These are phyloP conservation scores for Coemansia sp. DNA, from an alignment of 192 early-diverging fungal genomes.

Conservation along the genomic window DNA sequence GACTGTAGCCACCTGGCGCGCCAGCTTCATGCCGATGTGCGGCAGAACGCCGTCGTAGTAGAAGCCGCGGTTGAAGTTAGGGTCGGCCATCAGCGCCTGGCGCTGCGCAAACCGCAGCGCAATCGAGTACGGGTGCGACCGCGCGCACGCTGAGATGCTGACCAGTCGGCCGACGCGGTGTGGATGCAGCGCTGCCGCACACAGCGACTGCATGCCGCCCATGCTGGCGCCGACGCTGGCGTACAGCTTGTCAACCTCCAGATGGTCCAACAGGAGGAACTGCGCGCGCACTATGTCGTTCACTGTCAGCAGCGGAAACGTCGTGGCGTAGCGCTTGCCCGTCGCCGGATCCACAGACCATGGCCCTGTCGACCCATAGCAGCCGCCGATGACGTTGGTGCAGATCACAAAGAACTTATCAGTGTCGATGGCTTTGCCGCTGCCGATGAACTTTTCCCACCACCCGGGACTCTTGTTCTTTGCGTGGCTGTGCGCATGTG, in stretches of 20 bases:
- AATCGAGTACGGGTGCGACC: constrained; percentile 96
- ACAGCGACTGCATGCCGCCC: constrained; percentile 95
- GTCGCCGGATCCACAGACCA: constrained; percentile 74
- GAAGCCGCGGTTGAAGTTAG: constrained; percentile 91
- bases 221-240: constrained; percentile 91
- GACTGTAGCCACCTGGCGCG: constrained; percentile 90
- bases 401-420: constrained; percentile 94
- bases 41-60: constrained; percentile 89
- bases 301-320: constrained; percentile 89
- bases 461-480: constrained; percentile 80
- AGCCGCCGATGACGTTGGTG: constrained; percentile 94
- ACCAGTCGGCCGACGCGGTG: constrained; percentile 79
- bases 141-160: constrained; percentile 86
- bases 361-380: constrained; percentile 95
- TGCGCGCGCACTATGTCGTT: constrained; percentile 98
- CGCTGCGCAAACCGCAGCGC: constrained; percentile 90
- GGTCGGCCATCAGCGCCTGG: constrained; percentile 87
- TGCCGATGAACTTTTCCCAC: constrained; percentile 98
- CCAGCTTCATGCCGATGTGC: constrained; percentile 94
- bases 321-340: constrained; percentile 75
- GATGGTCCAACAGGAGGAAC: constrained; percentile 74
- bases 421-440: constrained; percentile 88
- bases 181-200: constrained; percentile 77
- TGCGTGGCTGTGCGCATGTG: constrained; percentile 86
- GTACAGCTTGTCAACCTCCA: constrained; percentile 79